These are phyloP conservation scores for Wickerhamomyces sydowiorum DNA, from an alignment of 805 yeast species.

Conservation along the genomic window DNA sequence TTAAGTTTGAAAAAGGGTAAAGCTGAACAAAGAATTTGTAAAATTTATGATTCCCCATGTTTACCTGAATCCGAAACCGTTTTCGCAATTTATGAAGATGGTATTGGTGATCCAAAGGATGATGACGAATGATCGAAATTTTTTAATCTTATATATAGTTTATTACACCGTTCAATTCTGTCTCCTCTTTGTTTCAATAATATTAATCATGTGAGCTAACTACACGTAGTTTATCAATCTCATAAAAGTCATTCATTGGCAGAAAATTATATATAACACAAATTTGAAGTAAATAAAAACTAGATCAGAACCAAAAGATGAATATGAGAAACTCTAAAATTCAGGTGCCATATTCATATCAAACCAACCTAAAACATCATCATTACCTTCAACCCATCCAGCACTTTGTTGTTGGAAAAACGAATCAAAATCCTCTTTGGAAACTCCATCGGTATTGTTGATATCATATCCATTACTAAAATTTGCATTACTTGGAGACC, in stretches of 20 bases:
- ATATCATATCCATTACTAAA: constrained; percentile 5
- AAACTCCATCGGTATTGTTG: constrained; percentile 16
- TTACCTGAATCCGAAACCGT: constrained; percentile 93
- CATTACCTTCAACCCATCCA: constrained; percentile 83
- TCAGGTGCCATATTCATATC: constrained; percentile 72
- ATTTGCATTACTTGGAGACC: constrained; percentile 8
- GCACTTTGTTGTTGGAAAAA: constrained; percentile 79
- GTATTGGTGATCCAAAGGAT: constrained; percentile 91
- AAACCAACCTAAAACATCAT: constrained; percentile 93
- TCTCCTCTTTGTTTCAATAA: too few species aligned
- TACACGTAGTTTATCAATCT: too few species aligned
- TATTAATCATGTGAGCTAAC: too few species aligned
- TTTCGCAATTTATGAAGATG: constrained; percentile 94
- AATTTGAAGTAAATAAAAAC: too few species aligned
- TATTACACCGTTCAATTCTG: background rate
- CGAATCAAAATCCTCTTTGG: constrained; percentile 36
- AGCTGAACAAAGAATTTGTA: constrained; percentile 90
- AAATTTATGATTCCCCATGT: constrained; percentile 94
- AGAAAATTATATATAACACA: too few species aligned
- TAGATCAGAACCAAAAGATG: too few species aligned
- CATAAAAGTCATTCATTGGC: too few species aligned
- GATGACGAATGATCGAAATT: constrained; percentile 22
- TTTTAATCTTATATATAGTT: background rate
- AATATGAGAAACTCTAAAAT: constrained; percentile 29
- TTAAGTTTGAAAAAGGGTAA: constrained; percentile 85